These are phyloP conservation scores for Saprolegnia parasitica DNA, from an alignment of 352 stramenopile species.

Conservation along the genomic window DNA sequence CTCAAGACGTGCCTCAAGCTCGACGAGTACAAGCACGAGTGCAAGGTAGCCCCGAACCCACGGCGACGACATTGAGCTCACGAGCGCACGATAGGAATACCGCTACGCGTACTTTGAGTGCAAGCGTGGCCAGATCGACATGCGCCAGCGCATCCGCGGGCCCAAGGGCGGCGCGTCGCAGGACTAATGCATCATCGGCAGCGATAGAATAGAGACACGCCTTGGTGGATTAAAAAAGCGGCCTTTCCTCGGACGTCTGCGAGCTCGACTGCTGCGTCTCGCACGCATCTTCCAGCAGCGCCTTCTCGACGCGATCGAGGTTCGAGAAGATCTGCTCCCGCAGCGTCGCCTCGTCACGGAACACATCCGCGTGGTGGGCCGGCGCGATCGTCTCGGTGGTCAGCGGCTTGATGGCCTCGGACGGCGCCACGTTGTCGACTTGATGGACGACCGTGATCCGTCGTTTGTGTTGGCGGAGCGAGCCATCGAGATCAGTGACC, in stretches of 20 bases:
- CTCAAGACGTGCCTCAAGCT: conserved; percentile 74
- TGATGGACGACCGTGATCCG: not conserved
- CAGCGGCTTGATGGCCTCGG: no score
- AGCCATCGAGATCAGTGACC: conserved; percentile 3
- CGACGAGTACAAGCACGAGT: conserved; percentile 62
- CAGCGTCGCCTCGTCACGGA: not conserved
- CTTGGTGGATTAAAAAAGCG: not conserved
- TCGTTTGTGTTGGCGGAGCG: not conserved
- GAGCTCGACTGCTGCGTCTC: not conserved
- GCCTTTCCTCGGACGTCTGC: no score
- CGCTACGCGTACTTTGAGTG: conserved; percentile 81
- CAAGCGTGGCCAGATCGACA: conserved; percentile 77
- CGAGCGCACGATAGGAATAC: conserved; percentile 43
- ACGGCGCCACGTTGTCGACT: not conserved
- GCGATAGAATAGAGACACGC: not conserved
- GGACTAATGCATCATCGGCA: not conserved
- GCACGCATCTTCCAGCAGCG: not conserved
- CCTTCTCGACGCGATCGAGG: not conserved
- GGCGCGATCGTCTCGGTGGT: not conserved
- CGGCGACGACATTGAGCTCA: not conserved
- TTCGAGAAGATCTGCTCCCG: not conserved
- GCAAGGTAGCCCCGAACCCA: conserved; percentile 49
- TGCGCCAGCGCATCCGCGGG: conserved; percentile 73
- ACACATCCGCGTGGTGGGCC: not conserved
- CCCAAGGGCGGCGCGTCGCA: conserved; percentile 52